Percentiles rank a stretch among this genome's conserved stretches.
These are phyloP conservation scores for Thelephora aurantiotincta DNA, from an alignment of 768 basidiomycete species.

Conservation along the genomic window DNA sequence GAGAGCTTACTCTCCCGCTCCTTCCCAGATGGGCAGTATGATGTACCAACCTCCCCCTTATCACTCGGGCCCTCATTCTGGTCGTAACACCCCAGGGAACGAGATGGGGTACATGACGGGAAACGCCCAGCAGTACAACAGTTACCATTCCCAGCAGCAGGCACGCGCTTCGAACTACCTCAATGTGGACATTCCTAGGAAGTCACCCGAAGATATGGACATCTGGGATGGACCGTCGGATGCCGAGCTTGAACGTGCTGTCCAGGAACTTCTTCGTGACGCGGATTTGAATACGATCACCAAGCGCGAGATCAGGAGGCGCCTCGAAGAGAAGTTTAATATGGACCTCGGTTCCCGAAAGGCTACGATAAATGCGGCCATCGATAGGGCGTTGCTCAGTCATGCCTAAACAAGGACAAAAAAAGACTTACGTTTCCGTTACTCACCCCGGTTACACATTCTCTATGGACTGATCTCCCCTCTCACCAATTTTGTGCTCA, in stretches of 20 bases:
- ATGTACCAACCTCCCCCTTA: constrained; percentile 40
- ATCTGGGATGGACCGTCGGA: constrained; percentile 42
- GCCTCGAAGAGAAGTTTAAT: constrained; percentile 72
- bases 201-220: constrained; percentile 39
- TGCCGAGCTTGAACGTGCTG: constrained; percentile 57
- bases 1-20: constrained; percentile 56
- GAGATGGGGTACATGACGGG: constrained; percentile 9
- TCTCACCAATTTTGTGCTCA: no score
- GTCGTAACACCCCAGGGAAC: constrained; percentile 45
- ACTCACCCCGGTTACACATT: no score
- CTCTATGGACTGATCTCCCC: no score
- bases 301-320: constrained; percentile 78
- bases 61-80: constrained; percentile 31
- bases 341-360: constrained; percentile 65
- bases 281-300: constrained; percentile 87
- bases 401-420: constrained; percentile 17
- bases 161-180: constrained; percentile 49
- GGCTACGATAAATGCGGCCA: constrained; percentile 59
- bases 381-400: constrained; percentile 54
- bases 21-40: constrained; percentile 46
- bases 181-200: constrained; percentile 50
- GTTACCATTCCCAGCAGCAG: constrained; percentile 56
- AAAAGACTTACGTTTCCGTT: no score
- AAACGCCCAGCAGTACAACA: constrained; percentile 23
- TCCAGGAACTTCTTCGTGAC: constrained; percentile 54